These are phyloP conservation scores for Moelleriella libera DNA, from an alignment of 2,329 filamentous ascomycete species.

Conservation along the genomic window DNA sequence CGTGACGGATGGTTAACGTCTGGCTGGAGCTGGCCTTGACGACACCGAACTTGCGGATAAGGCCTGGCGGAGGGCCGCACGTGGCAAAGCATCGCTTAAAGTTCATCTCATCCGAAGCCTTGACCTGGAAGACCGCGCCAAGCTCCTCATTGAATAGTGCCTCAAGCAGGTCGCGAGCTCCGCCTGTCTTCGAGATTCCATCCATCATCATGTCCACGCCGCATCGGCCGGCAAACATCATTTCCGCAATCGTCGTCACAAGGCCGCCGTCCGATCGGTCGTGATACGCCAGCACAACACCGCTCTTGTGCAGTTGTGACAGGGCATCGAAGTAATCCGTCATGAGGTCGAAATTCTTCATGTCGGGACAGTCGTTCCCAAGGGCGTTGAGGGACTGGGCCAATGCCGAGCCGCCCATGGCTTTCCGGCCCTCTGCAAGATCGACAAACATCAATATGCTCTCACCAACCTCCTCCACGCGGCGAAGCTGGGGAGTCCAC, in stretches of 20 bases:
- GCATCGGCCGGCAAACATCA: slow-evolving; percentile 95
- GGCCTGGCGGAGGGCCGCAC: slow-evolving; percentile 66
- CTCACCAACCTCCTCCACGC: slow-evolving; percentile 77
- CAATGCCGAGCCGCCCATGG: slow-evolving; percentile 79
- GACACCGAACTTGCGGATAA: slow-evolving; percentile 74
- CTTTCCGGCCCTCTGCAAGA: slow-evolving; percentile 64
- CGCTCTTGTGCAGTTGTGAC: slow-evolving; percentile 43
- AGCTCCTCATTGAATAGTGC: slow-evolving; percentile 93
- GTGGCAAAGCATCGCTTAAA: slow-evolving; percentile 88
- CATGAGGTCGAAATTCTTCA: slow-evolving; percentile 67
- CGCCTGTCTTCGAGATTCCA: slow-evolving; percentile 47
- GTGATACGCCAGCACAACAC: slow-evolving; percentile 77
- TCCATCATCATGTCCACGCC: slow-evolving; percentile 79
- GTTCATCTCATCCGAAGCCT: slow-evolving; percentile 66
- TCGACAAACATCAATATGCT: slow-evolving; percentile 84
- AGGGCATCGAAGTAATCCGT: slow-evolving; percentile 88
- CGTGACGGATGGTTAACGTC: slow-evolving; percentile 61
- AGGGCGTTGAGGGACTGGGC: slow-evolving; percentile 81
- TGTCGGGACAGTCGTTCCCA: slow-evolving; percentile 73
- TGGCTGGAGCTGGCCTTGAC: slow-evolving; percentile 59
- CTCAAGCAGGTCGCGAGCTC: slow-evolving; percentile 51
- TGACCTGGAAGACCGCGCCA: slow-evolving; percentile 89
- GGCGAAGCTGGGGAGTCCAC: slow-evolving; percentile 82
- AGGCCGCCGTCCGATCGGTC: slow-evolving; percentile 89
- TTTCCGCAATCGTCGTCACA: slow-evolving; percentile 81